These are phyloP conservation scores for Globisporangium solare DNA, from an alignment of 352 stramenopile genomes.

Conservation along the genomic window DNA sequence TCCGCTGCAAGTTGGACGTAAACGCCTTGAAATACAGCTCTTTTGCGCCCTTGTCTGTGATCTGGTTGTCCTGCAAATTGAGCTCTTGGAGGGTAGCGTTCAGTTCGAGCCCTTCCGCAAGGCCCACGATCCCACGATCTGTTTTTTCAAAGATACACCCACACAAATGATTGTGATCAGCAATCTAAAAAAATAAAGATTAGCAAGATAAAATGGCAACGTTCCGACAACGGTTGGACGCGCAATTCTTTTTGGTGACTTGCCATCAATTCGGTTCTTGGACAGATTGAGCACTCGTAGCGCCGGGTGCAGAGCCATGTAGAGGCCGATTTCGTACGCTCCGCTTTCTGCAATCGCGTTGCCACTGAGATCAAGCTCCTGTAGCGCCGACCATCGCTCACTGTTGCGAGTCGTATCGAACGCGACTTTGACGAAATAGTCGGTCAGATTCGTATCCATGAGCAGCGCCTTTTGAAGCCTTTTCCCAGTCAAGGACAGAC, in stretches of 20 bases:
- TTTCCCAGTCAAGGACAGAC: slow-evolving; percentile 22
- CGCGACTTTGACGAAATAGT: slow-evolving; percentile 25
- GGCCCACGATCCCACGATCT: slow-evolving; percentile 33
- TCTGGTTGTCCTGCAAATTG: slow-evolving; percentile 44
- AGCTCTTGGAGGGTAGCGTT: slow-evolving; percentile 43
- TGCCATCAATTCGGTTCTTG: slow-evolving; percentile 48
- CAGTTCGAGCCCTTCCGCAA: slow-evolving; percentile 42
- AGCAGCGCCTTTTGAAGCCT: slow-evolving; percentile 20
- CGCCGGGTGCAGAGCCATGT: slow-evolving; percentile 31
- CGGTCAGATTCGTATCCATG: slow-evolving; percentile 28
- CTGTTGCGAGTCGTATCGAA: slow-evolving; percentile 19
- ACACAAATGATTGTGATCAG: background rate
- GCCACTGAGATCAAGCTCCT: slow-evolving; percentile 48
- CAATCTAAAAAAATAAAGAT: background rate
- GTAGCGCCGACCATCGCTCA: slow-evolving; percentile 19
- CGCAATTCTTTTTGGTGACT: too few species aligned
- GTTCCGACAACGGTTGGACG: background rate
- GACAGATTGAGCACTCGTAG: slow-evolving; percentile 46
- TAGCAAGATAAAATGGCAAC: background rate
- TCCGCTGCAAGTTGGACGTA: slow-evolving; percentile 35
- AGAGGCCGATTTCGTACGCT: slow-evolving; percentile 33
- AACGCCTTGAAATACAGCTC: slow-evolving; percentile 49
- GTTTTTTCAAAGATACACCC: too few species aligned
- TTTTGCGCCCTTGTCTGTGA: slow-evolving; percentile 43
- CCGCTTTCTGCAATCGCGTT: slow-evolving; percentile 43